A percentile compares a stretch with the other conserved stretches of the same genome.
Evolutionary conservation across 1,139 yeast genomes (phyloP).

Genomic region (Protomyces inouyei): DNA sequence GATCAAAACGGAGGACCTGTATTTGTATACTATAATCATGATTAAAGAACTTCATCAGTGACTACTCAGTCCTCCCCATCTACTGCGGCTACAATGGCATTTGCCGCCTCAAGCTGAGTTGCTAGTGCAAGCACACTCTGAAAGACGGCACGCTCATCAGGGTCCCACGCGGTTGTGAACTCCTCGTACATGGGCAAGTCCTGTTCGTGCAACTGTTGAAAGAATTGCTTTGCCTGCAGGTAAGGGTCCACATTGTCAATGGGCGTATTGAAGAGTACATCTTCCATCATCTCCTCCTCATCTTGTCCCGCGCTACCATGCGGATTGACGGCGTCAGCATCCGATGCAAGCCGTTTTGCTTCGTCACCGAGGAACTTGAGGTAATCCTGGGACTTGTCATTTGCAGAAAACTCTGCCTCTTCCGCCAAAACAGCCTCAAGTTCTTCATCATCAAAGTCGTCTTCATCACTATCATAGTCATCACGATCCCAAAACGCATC

Average conservation of each 20-base stretch:
- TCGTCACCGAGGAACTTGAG: constrained; percentile 37
- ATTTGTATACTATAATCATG: too few species aligned
- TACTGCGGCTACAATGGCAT: not conserved
- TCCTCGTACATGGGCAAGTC: constrained; percentile 32
- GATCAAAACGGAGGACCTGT: too few species aligned
- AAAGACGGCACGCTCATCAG: constrained; percentile 11
- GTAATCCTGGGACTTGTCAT: constrained; percentile 34
- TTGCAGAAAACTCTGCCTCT: constrained; percentile 39
- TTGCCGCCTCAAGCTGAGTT: constrained; percentile 6
- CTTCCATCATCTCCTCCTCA: constrained; percentile 54
- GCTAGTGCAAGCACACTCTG: constrained; percentile 25
- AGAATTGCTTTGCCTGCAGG: constrained; percentile 47
- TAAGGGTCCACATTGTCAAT: constrained; percentile 69
- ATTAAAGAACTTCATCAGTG: too few species aligned
- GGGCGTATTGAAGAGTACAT: constrained; percentile 73
- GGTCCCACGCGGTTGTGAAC: constrained; percentile 15
- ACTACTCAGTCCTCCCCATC: too few species aligned
- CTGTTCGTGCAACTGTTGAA: constrained; percentile 40
- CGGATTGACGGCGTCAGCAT: constrained; percentile 7
- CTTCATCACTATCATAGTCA: constrained; percentile 46
- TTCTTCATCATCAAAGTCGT: constrained; percentile 44
- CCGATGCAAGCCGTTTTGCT: constrained; percentile 33
- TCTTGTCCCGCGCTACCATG: constrained; percentile 32
- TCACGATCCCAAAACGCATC: constrained; percentile 40
- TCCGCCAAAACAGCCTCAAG: constrained; percentile 33